Conservation (phyloP, 1,284 basidiomycete species). For the Malassezia sp. region DNA sequence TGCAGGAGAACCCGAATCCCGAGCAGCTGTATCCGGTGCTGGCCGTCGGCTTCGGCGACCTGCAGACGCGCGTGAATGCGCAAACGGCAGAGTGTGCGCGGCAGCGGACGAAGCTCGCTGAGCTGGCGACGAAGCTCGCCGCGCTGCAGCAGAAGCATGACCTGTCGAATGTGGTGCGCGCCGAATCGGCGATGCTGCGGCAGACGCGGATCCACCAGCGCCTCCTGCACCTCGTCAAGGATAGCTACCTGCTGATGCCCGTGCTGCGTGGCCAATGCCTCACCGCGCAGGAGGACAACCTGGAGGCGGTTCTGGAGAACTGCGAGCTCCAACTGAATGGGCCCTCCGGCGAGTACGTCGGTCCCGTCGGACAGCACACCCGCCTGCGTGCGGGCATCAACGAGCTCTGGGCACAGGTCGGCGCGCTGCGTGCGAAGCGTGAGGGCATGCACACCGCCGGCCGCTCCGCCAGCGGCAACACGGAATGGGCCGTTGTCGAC, state of each 20-base stretch:
- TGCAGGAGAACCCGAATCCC: slow-evolving; percentile 40
- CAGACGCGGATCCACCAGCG: slow-evolving; percentile 39
- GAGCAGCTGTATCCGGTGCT: slow-evolving; percentile 38
- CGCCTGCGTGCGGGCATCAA: slow-evolving; percentile 35
- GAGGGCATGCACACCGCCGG: slow-evolving; percentile 26
- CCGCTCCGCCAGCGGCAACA: slow-evolving; percentile 17
- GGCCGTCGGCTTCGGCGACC: slow-evolving; percentile 38
- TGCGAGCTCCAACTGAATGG: slow-evolving; percentile 39
- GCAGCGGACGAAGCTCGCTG: slow-evolving; percentile 22
- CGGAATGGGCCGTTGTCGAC: slow-evolving; percentile 44
- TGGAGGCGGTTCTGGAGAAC: slow-evolving; percentile 27
- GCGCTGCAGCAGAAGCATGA: slow-evolving; percentile 33
- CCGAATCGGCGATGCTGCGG: slow-evolving; percentile 22
- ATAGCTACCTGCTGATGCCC: slow-evolving; percentile 28
- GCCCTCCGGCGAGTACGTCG: not conserved
- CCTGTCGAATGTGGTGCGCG: slow-evolving; percentile 29
- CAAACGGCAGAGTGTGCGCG: slow-evolving; percentile 29
- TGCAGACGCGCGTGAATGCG: slow-evolving; percentile 30
- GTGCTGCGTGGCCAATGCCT: slow-evolving; percentile 31
- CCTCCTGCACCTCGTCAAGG: slow-evolving; percentile 23
- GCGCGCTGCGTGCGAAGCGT: slow-evolving; percentile 30
- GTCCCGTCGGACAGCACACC: slow-evolving; percentile 3
- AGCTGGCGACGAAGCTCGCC: slow-evolving; percentile 19
- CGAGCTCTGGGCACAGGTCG: slow-evolving; percentile 44
- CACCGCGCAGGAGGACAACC: slow-evolving; percentile 28